Percentiles rank a stretch among this genome's conserved stretches.
Conservation (phyloP, 129 eudicot species). For the Centella asiatica region DNA sequence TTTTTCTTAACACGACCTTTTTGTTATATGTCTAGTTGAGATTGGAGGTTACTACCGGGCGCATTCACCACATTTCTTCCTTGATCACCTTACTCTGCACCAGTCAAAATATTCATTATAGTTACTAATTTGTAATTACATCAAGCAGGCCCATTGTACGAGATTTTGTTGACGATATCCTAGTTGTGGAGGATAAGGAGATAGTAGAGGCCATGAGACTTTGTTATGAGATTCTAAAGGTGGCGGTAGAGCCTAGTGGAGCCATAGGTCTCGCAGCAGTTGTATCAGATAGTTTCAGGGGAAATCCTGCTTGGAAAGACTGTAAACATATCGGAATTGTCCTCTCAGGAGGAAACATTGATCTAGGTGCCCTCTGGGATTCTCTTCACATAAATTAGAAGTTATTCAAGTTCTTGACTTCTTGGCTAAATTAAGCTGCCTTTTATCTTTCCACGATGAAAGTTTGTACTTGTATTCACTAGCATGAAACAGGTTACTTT, state of each 20-base stretch:
- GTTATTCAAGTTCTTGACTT: background rate
- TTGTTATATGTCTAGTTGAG: background rate
- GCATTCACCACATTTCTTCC: background rate
- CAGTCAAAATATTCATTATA: background rate
- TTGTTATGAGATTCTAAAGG: conserved; percentile 80
- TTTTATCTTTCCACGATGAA: background rate
- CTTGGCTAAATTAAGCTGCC: background rate
- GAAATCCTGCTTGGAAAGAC: conserved; percentile 47
- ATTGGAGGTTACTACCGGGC: no score
- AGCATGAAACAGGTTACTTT: background rate
- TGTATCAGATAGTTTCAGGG: conserved; percentile 55
- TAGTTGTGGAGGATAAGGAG: conserved; percentile 70
- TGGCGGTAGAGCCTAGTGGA: conserved; percentile 93
- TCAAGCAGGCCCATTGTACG: conserved; percentile 79
- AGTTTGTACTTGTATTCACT: no score
- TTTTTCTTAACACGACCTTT: background rate
- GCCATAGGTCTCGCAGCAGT: conserved; percentile 95
- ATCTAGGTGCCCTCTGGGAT: conserved; percentile 72
- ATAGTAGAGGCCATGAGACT: conserved; percentile 77
- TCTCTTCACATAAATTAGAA: conserved; percentile 30
- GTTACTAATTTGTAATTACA: background rate
- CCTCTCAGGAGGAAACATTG: conserved; percentile 92
- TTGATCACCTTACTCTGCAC: background rate
- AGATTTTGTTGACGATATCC: conserved; percentile 81
- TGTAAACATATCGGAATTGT: conserved; percentile 65